Conservation (phyloP, 169 alveolate genomes). For the Cryptosporidium viatorum region DNA sequence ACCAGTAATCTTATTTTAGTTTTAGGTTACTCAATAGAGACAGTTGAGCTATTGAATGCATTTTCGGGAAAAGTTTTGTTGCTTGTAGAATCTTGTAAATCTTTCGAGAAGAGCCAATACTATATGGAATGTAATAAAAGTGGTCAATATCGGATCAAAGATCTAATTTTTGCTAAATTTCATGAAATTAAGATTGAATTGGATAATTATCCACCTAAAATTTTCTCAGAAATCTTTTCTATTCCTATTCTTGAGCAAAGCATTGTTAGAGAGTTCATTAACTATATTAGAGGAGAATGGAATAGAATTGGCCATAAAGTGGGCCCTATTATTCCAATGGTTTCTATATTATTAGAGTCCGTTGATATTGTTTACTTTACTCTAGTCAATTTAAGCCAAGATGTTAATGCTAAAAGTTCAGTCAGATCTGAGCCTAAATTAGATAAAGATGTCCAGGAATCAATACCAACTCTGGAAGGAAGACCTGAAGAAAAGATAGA, state of each 20-base stretch:
- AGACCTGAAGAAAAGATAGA: not conserved
- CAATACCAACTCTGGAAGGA: too few relatives aligned
- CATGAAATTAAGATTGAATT: not conserved
- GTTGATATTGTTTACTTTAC: conserved; percentile 39
- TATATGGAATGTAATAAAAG: not conserved
- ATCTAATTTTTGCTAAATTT: not conserved
- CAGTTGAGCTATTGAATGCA: conserved; percentile 60
- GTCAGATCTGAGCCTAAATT: not conserved
- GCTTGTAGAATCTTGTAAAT: conserved; percentile 25
- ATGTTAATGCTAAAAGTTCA: not conserved
- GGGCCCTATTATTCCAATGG: conserved; percentile 53
- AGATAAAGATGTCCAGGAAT: not conserved
- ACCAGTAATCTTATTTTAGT: conserved; percentile 9
- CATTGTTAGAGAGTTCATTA: conserved; percentile 29
- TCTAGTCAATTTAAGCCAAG: conserved; percentile 25
- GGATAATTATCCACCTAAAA: conserved; percentile 1
- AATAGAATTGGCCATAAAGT: conserved; percentile 49
- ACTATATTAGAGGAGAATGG: conserved; percentile 43
- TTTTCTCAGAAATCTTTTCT: not conserved
- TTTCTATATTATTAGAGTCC: conserved; percentile 55
- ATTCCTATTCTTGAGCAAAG: conserved; percentile 31
- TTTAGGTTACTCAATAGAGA: conserved; percentile 57
- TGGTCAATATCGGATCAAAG: not conserved
- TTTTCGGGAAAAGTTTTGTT: conserved; percentile 28
- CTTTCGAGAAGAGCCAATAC: conserved; percentile 3